Percentiles rank a stretch among this genome's conserved stretches.
These are phyloP conservation scores for Blumeriella jaapii DNA, from an alignment of 2,329 filamentous ascomycete species.

Conservation along the genomic window DNA sequence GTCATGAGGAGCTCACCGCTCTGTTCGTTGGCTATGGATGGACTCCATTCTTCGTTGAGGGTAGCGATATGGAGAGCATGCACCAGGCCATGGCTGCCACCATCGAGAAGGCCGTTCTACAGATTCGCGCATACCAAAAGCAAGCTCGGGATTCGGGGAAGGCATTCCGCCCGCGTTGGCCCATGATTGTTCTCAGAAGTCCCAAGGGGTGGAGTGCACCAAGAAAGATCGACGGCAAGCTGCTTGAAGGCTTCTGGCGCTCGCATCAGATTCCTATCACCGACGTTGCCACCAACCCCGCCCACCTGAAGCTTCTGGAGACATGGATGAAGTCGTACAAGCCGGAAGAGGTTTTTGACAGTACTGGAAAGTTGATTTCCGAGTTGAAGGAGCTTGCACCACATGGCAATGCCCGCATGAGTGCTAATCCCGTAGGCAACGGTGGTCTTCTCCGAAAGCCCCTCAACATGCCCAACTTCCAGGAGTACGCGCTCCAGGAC, in stretches of 20 bases:
- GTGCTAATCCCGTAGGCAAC: constrained; percentile 65
- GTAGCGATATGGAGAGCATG: constrained; percentile 61
- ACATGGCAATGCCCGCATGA: constrained; percentile 56
- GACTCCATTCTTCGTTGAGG: constrained; percentile 72
- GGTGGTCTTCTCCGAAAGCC: constrained; percentile 57
- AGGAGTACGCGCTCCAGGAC: constrained; percentile 51
- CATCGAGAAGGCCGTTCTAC: constrained; percentile 57
- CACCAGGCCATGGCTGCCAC: constrained; percentile 74
- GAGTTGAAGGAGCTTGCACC: constrained; percentile 56
- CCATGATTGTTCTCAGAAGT: constrained; percentile 66
- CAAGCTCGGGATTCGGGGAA: constrained; percentile 59
- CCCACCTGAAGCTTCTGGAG: constrained; percentile 58
- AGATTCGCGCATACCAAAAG: constrained; percentile 60
- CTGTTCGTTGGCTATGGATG: constrained; percentile 68
- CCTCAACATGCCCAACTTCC: constrained; percentile 59
- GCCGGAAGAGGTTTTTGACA: constrained; percentile 58
- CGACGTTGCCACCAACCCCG: constrained; percentile 52
- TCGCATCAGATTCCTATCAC: constrained; percentile 69
- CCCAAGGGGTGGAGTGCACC: constrained; percentile 76
- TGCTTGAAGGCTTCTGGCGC: constrained; percentile 67
- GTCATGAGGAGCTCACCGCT: constrained; percentile 58
- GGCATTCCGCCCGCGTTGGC: constrained; percentile 61
- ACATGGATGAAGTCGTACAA: constrained; percentile 69
- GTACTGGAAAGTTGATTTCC: constrained; percentile 48
- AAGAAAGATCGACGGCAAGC: constrained; percentile 57